Evolutionary conservation across 1,284 basidiomycete genomes (phyloP), one percentile per base, ranked within the genome.

Genomic region (Coriolopsis trogii): DNA sequence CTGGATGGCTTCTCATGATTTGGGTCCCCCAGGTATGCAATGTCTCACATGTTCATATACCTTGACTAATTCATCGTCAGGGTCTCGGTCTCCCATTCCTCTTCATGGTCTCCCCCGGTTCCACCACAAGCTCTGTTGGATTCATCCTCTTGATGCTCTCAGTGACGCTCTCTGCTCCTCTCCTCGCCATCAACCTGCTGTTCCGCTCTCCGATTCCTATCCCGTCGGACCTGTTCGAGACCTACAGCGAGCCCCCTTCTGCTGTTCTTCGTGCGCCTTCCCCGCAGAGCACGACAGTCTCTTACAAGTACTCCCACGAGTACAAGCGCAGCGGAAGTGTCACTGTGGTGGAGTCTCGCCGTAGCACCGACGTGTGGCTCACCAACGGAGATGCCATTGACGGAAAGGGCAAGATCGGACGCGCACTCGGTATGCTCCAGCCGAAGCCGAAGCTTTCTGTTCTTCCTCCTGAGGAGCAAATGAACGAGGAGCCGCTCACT

Each of bases 361-460:
- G 83, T 41, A 85, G 84, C 59, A 82, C 82, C 23, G 85, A 89
- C 60, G 79, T 88, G 21, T 87, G 86, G 86, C 64, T 88, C 56
- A 63, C 77, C 7, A 84, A 85, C 49, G 84, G 85, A 15, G 80
- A 87, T 54, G 86, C 85, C 8, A 69, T 84, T 21, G 82, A 84
- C 48, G 82, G 82, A 0, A 85, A 81, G 66, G 70, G 70, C 52
- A 84, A 81, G 61, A 55, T 87, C 30, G 73, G 78, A 40, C 79
- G 85, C 26, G 82, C 81, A 2, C 58, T 87, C 21, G 77, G 75
- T 10, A 75, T 88, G 68, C 76, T 89, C 29, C 69, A 74, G 7
- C 77, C 84, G 13, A 74, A 74, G 41, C 86, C 86, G 28, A 84
- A 83, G 63, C 76, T 89, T 3, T 80, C 84, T 4, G 81, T 88